These are phyloP conservation scores for Xerocomellus dryophilus DNA, from an alignment of 768 basidiomycete genomes.

Conservation along the genomic window DNA sequence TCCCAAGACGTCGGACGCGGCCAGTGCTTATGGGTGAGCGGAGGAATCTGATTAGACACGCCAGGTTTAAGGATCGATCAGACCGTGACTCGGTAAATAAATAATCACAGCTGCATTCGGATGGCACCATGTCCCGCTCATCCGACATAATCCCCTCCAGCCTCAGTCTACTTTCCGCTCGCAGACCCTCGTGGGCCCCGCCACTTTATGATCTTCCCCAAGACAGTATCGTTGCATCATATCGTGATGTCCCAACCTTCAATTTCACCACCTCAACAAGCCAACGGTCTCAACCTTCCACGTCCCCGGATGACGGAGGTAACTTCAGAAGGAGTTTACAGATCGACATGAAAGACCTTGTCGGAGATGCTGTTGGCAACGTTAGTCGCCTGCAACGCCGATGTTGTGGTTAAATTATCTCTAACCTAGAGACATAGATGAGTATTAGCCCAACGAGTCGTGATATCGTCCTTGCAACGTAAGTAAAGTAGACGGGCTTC, in stretches of 20 bases:
- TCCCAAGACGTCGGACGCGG: slow-evolving; percentile 7
- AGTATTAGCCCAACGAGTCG: slow-evolving; percentile 86
- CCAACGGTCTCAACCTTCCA: slow-evolving; percentile 20
- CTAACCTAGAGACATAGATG: slow-evolving; percentile 52
- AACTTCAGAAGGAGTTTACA: slow-evolving; percentile 59
- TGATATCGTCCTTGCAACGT: slow-evolving; percentile 90
- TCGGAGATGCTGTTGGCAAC: slow-evolving; percentile 82
- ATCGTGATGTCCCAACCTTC: slow-evolving; percentile 30
- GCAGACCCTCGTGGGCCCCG: slow-evolving; percentile 34
- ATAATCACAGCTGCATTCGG: too few relatives aligned
- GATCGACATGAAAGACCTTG: slow-evolving; percentile 76
- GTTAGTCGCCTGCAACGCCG: slow-evolving; percentile 40
- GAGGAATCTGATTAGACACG: slow-evolving; percentile 5
- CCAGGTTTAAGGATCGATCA: not conserved
- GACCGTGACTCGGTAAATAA: too few relatives aligned
- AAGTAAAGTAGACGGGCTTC: slow-evolving; percentile 36
- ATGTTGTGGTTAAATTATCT: not conserved
- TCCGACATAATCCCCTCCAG: slow-evolving; percentile 27
- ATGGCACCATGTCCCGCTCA: slow-evolving; percentile 23
- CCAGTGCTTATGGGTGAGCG: not conserved
- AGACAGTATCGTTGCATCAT: slow-evolving; percentile 27
- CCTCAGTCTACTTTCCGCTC: slow-evolving; percentile 33
- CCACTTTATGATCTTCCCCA: slow-evolving; percentile 28
- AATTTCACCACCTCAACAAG: slow-evolving; percentile 11
- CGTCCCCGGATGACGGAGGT: slow-evolving; percentile 51